Base-by-base conservation (phyloP, 2,329 filamentous ascomycete species). In the Exophiala lecanii-corni region DNA sequence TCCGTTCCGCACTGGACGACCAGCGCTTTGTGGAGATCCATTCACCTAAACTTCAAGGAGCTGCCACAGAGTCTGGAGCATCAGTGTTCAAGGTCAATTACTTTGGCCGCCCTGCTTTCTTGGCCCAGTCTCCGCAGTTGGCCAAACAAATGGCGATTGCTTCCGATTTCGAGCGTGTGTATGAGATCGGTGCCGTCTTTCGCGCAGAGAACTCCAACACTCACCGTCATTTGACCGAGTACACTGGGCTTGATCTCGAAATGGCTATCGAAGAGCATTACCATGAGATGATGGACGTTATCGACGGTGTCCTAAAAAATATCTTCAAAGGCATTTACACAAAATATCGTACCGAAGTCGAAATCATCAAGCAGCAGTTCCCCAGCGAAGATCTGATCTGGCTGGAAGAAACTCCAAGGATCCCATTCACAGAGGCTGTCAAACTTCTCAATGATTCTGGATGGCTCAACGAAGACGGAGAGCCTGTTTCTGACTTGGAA, bases 161-260 rank as follows among this genome's bases (percentile, higher is more conserved):
- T 4, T 83, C 89, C 19, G 89, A 96, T 61, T 92, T 95, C 60
- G 83, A 84, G 44, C 81, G 82, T 38, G 89, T 96, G 5, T 96
- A 91, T 58, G 89, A 96, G 62, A 82, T 92, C 52, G 87, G 87
- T 12, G 82, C 86, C 2, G 89, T 96, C 5, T 96, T 96, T 74
- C 81, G 89, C 55, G 89, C 89, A 1, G 89, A 96, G 62, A 94
- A 96, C 69, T 94, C 86, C 60, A 96, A 96, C 64, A 96, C 89
- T 0, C 89, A 95, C 59, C 82, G 89, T 26, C 89, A 96, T 62
- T 73, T 96, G 72, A 95, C 89, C 0, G 89, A 96, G 63, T 96
- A 94, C 62, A 96, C 89, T 3, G 89, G 89, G 42, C 73, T 96
- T 20, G 89, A 96, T 73, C 65, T 96, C 13, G 89, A 96, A 61